Conservation (phyloP, 257 asterid genomes). For the Echites panduratus region DNA sequence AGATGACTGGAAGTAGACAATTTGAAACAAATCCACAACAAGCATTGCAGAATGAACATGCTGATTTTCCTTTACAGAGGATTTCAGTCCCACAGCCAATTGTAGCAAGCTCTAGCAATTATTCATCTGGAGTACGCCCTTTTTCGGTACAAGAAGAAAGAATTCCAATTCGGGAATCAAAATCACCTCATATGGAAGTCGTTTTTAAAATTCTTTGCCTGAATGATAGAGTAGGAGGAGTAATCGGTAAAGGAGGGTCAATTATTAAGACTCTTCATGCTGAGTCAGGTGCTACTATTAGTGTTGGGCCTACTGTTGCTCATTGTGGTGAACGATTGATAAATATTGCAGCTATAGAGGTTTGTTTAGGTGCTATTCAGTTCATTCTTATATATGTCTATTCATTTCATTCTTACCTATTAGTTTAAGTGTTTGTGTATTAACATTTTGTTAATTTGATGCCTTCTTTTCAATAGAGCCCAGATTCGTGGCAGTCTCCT, state of each 20-base stretch:
- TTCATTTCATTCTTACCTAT: neutral
- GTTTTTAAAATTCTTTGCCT: slow-evolving; percentile 59
- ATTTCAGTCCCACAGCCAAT: slow-evolving; percentile 31
- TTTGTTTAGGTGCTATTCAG: slow-evolving; percentile 4
- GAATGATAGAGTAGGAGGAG: slow-evolving; percentile 47
- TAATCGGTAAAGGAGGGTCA: slow-evolving; percentile 82
- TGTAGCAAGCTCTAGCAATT: slow-evolving; percentile 30
- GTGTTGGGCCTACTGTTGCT: slow-evolving; percentile 42
- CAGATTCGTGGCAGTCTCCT: slow-evolving; percentile 45
- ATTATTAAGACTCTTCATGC: slow-evolving; percentile 39
- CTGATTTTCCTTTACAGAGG: slow-evolving; percentile 35
- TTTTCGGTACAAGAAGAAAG: slow-evolving; percentile 27
- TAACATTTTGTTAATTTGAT: slow-evolving; percentile 12
- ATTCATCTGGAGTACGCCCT: slow-evolving; percentile 21
- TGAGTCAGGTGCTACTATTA: slow-evolving; percentile 53
- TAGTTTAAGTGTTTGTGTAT: neutral
- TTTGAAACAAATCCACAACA: slow-evolving; percentile 23
- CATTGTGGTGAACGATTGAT: slow-evolving; percentile 58
- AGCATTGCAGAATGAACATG: slow-evolving; percentile 21
- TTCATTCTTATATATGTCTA: neutral
- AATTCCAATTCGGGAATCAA: slow-evolving; percentile 24
- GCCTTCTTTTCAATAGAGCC: slow-evolving; percentile 36
- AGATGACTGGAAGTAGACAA: slow-evolving; percentile 24
- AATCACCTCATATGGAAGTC: slow-evolving; percentile 37
- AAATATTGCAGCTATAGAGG: slow-evolving; percentile 62